Evolutionary conservation across 345 rosid species (phyloP).

Genomic region (Eucalyptus brandiana): DNA sequence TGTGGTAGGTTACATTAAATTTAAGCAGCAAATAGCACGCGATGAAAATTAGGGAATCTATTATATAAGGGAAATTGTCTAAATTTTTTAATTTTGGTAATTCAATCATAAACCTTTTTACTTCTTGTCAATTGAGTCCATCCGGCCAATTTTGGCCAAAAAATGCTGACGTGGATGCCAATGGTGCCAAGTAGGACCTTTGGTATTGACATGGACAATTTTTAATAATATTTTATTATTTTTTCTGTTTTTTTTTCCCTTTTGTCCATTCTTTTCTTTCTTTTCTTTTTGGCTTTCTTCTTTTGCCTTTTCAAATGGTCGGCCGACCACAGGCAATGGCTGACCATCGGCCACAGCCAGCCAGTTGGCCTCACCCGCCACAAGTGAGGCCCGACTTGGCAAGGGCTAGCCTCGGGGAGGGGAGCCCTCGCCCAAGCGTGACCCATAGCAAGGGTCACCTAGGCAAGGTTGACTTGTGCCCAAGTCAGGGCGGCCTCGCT

Average conservation of each 20-base stretch:
- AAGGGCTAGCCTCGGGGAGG: accelerated
- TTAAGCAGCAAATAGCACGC: neutral
- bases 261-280: no score
- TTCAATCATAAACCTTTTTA: no score
- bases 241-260: no score
- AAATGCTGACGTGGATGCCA: accelerated
- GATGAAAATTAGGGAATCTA: neutral
- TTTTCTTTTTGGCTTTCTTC: no score
- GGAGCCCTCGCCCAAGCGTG: accelerated
- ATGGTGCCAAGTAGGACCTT: accelerated
- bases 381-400: accelerated
- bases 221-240: no score
- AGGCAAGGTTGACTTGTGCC: accelerated
- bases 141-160: accelerated
- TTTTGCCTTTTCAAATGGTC: accelerated
- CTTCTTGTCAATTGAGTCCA: no score
- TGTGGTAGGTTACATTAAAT: neutral
- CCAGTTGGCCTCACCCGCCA: accelerated
- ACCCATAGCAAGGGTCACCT: accelerated
- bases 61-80: no score
- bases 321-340: accelerated
- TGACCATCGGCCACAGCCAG: accelerated
- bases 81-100: no score
- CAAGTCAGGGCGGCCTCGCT: accelerated
- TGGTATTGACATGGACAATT: accelerated